Conservation (phyloP, 2,329 filamentous ascomycete genomes). For the Ascochyta clinopodiicola region DNA sequence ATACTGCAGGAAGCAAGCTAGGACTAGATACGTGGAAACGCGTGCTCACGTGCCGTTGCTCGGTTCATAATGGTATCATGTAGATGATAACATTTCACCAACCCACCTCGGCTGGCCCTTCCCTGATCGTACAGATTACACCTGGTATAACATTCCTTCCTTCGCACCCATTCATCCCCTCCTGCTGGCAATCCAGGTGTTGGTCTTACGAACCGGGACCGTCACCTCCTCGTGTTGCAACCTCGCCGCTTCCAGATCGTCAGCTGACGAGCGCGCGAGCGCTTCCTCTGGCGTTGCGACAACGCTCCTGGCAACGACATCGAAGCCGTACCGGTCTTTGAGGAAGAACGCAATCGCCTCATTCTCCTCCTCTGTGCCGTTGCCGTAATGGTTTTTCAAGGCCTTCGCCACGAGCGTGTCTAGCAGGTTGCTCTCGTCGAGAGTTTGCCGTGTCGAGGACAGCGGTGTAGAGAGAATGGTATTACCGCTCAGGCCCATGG, state of each 20-base stretch:
- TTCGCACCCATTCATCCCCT: too few species aligned
- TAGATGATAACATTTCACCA: not conserved
- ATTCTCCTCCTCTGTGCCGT: conserved; percentile 27
- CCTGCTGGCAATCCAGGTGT: too few species aligned
- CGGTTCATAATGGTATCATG: not conserved
- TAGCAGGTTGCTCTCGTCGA: conserved; percentile 19
- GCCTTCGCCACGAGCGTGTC: conserved; percentile 30
- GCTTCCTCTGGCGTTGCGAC: not conserved
- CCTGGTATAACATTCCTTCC: too few species aligned
- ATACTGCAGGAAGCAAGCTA: too few species aligned
- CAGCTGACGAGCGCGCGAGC: conserved; percentile 17
- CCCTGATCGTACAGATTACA: too few species aligned
- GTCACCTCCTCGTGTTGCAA: not conserved
- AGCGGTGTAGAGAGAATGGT: conserved; percentile 12
- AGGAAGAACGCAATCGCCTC: conserved; percentile 27
- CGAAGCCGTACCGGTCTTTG: conserved; percentile 24
- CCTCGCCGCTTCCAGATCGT: conserved; percentile 6
- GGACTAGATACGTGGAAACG: not conserved
- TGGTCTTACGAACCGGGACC: not conserved
- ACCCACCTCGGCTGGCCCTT: not conserved
- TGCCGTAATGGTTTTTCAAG: conserved; percentile 26
- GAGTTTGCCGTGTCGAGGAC: conserved; percentile 8
- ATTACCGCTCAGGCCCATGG: conserved; percentile 28
- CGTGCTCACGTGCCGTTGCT: conserved; percentile 7
- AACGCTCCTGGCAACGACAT: conserved; percentile 14